Evolutionary conservation across 352 stramenopile genomes (phyloP).

Genomic region (Phytopythium litorale): DNA sequence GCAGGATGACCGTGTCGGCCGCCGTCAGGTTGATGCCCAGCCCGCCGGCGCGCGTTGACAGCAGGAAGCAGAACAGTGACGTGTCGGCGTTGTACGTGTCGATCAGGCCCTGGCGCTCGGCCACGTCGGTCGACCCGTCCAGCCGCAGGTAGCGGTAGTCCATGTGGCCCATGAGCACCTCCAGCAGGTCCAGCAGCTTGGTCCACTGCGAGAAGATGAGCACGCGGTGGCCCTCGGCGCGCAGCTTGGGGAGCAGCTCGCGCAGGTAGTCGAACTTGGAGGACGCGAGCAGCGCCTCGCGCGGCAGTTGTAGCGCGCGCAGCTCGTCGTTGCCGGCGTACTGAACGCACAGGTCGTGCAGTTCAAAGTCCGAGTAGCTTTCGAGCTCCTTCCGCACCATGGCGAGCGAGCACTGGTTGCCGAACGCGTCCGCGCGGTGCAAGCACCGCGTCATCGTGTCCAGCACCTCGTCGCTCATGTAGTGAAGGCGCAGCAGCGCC

Average conservation of each 20-base stretch:
- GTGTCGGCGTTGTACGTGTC: conserved; percentile 89
- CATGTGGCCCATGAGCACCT: conserved; percentile 78
- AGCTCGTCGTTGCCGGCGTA: conserved; percentile 82
- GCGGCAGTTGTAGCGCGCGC: conserved; percentile 77
- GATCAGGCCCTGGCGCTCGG: conserved; percentile 75
- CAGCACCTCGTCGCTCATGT: conserved; percentile 67
- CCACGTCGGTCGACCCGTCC: conserved; percentile 74
- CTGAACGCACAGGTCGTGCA: conserved; percentile 92
- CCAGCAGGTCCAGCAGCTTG: conserved; percentile 93
- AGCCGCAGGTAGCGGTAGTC: conserved; percentile 74
- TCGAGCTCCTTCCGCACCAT: conserved; percentile 93
- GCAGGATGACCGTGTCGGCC: conserved; percentile 87
- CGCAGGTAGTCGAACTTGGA: conserved; percentile 93
- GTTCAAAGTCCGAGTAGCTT: conserved; percentile 94
- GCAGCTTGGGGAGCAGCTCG: conserved; percentile 85
- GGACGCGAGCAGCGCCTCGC: conserved; percentile 89
- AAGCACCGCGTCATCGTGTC: conserved; percentile 78
- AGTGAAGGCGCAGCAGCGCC: conserved; percentile 89
- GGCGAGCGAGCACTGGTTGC: conserved; percentile 71
- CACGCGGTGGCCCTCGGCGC: conserved; percentile 88
- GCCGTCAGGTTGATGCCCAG: conserved; percentile 98
- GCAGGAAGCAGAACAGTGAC: conserved; percentile 94
- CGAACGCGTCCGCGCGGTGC: conserved; percentile 79
- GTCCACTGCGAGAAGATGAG: conserved; percentile 98
- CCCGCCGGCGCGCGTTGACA: conserved; percentile 96